phyloP scores from a whole-genome alignment of 2,329 filamentous ascomycete genomes.

The Emmonsiellopsis sp. region DNA sequence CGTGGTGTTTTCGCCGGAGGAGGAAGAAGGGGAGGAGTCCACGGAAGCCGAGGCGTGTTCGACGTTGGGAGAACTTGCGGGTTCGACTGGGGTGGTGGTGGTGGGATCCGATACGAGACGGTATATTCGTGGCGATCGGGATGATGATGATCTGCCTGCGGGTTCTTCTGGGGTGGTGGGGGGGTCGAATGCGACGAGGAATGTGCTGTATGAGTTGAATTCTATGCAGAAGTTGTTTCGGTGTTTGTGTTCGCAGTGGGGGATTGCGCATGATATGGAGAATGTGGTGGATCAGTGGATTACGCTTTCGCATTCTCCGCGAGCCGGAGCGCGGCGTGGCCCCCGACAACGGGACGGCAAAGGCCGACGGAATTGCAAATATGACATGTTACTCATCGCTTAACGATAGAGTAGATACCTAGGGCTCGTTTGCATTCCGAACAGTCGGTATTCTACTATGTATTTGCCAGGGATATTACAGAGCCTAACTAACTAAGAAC shows the following conservation, averaged over 20 bases:
- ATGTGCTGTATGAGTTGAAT: conserved; percentile 39
- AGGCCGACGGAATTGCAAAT: no score
- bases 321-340: not conserved
- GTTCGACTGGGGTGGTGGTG: not conserved
- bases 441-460: no score
- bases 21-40: conserved; percentile 16
- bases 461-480: no score
- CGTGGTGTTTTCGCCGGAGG: conserved; percentile 23
- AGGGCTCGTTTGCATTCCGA: no score
- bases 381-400: no score
- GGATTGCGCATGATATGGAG: conserved; percentile 38
- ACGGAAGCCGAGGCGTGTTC: conserved; percentile 12
- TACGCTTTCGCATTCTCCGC: conserved; percentile 27
- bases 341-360: no score
- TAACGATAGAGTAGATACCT: no score
- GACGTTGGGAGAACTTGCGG: conserved; percentile 1
- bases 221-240: conserved; percentile 39
- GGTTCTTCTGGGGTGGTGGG: conserved; percentile 10
- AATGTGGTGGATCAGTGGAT: conserved; percentile 37
- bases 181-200: conserved; percentile 21
- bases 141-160: no score
- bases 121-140: conserved; percentile 25
- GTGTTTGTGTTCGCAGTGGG: conserved; percentile 37
- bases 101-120: conserved; percentile 27
- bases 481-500: no score